phyloP scores from a whole-genome alignment of 2,329 filamentous ascomycete genomes.

The Phaeosphaeriaceae sp. region DNA sequence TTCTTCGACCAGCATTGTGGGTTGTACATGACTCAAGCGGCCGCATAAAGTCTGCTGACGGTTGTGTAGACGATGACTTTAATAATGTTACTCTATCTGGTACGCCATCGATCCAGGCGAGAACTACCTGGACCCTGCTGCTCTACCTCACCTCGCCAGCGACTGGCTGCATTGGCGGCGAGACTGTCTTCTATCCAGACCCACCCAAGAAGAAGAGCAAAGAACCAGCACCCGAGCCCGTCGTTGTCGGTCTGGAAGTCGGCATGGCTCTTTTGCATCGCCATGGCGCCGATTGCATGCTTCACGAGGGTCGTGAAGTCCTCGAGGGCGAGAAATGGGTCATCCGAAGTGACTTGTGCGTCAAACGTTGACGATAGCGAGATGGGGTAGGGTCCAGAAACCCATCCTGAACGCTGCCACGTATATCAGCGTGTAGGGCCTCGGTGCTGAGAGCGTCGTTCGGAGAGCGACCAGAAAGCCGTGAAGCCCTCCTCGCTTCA shows the following conservation, averaged over 20 bases:
- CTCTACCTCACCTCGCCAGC: conserved; percentile 81
- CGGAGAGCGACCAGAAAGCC: background rate
- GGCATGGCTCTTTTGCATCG: conserved; percentile 87
- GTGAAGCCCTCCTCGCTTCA: background rate
- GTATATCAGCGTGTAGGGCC: background rate
- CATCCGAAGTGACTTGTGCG: conserved; percentile 81
- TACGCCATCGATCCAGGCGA: conserved; percentile 57
- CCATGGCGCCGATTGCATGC: conserved; percentile 86
- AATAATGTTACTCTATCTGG: conserved; percentile 71
- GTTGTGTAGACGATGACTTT: conserved; percentile 76
- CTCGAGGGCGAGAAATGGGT: conserved; percentile 88
- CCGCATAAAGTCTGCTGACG: conserved; percentile 6
- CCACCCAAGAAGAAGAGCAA: conserved; percentile 53
- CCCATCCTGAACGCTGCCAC: background rate
- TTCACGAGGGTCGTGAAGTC: conserved; percentile 88
- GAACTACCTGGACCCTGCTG: conserved; percentile 90
- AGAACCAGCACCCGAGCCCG: conserved; percentile 62
- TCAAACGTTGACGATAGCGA: conserved; percentile 58
- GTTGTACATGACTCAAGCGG: conserved; percentile 43
- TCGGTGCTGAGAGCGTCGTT: background rate
- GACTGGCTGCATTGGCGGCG: conserved; percentile 81
- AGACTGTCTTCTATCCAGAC: conserved; percentile 87
- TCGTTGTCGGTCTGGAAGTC: conserved; percentile 78
- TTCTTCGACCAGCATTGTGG: conserved; percentile 93
- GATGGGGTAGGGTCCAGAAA: background rate